These are phyloP conservation scores for Gonium pectorale DNA, from an alignment of 139 green algal species.

Conservation along the genomic window DNA sequence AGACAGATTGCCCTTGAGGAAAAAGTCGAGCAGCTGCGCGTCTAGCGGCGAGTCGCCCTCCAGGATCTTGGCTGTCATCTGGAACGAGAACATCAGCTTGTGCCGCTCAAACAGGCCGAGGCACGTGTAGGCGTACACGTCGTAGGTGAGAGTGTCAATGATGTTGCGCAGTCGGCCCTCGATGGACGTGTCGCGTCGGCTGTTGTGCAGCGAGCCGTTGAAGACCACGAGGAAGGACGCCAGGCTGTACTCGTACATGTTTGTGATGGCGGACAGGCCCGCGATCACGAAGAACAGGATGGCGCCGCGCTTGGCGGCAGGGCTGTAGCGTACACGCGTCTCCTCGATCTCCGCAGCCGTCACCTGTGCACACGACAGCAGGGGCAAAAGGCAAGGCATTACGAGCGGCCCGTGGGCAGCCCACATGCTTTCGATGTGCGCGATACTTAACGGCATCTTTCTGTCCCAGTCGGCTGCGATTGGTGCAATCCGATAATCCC, in stretches of 20 bases:
- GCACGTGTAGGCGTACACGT: slow-evolving; percentile 89
- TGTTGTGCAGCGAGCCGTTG: slow-evolving; percentile 68
- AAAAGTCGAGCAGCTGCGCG: slow-evolving; percentile 84
- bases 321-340: slow-evolving; percentile 74
- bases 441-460: too few species aligned
- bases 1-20: slow-evolving; percentile 89
- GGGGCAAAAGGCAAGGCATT: too few species aligned
- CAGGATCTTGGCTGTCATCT: slow-evolving; percentile 85
- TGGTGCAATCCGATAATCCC: too few species aligned
- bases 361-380: slow-evolving; percentile 46
- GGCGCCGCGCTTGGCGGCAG: slow-evolving; percentile 80
- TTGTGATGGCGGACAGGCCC: slow-evolving; percentile 76
- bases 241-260: slow-evolving; percentile 90
- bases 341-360: slow-evolving; percentile 81
- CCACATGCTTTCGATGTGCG: too few species aligned
- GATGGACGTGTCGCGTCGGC: slow-evolving; percentile 58
- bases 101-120: slow-evolving; percentile 86
- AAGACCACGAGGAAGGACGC: slow-evolving; percentile 83
- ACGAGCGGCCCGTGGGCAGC: too few species aligned
- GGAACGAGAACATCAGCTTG: slow-evolving; percentile 88
- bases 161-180: slow-evolving; percentile 77
- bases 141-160: slow-evolving; percentile 82
- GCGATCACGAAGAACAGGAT: slow-evolving; percentile 90
- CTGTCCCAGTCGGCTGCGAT: too few species aligned
- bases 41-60: slow-evolving; percentile 72